Base-by-base conservation (phyloP, 1,284 basidiomycete genomes). In the Tetrapyrgos nigripes region DNA sequence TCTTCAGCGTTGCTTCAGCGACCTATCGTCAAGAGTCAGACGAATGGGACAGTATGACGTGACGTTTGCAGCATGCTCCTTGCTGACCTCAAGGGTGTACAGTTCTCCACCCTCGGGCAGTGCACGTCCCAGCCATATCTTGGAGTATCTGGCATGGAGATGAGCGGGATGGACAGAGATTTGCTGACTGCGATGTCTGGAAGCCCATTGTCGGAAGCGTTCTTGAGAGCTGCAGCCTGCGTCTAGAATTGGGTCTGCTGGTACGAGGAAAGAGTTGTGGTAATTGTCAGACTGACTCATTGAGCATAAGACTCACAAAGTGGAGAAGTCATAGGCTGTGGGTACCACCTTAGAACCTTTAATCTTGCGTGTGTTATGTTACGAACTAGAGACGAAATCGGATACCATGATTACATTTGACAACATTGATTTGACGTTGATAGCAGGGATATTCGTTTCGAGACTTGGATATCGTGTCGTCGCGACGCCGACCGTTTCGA, bases 141-240 rank as follows among this genome's bases (percentile, higher is more conserved):
- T 79, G 4, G 85, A 86, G 66, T 84, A 87, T 9, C 84, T 86
- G 61, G n/a, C n/a, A n/a, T n/a, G n/a, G n/a, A n/a, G n/a, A n/a
- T n/a, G n/a, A n/a, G n/a, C n/a, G n/a, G n/a, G n/a, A n/a, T n/a
- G n/a, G n/a, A n/a, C n/a, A n/a, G n/a, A n/a, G n/a, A n/a, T n/a
- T 9, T 14, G 17, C 14, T 14, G 24, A 87, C 84, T 8, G 82
- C 79, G 47, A 87, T 86, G 33, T 81, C 73, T 83, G 37, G 80
- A 23, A 56, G 31, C 3, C 43, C 55, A 17, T 51, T 72, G 8
- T 74, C 75, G 3, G 56, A 64, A 67, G 76, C n/a, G n/a, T n/a
- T n/a, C n/a, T n/a, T n/a, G 81, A 54, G 81, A 78, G 65, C 77
- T 70, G 33, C 77, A 64, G 0, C 77, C 77, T 13, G 71, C 68